Evolutionary conservation across 75 land plant genomes (phyloP).

Genomic region (Ceratopteris richardii): DNA sequence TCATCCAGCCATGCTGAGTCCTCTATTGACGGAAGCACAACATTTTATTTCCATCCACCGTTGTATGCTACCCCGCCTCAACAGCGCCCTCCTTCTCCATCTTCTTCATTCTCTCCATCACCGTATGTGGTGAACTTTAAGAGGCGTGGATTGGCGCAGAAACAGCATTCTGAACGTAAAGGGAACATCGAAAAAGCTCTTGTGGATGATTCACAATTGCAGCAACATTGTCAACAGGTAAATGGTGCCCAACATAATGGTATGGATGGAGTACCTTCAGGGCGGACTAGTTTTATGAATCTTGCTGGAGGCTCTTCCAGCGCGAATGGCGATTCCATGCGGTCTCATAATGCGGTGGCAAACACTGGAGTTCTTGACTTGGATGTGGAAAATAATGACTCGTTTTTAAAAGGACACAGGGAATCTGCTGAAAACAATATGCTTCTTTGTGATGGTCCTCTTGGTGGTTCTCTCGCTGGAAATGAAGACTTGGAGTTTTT

Average conservation of each 20-base stretch:
- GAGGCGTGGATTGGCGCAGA: conserved; percentile 6
- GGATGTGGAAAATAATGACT: no score
- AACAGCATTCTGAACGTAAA: background rate
- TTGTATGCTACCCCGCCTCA: conserved; percentile 6
- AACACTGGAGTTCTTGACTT: no score
- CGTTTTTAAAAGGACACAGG: no score
- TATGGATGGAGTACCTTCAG: no score
- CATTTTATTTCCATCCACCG: conserved; percentile 9
- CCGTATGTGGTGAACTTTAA: conserved; percentile 24
- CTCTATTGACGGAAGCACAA: background rate
- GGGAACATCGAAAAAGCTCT: background rate
- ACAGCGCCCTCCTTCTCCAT: conserved; percentile 9
- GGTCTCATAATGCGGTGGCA: no score
- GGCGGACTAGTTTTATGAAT: no score
- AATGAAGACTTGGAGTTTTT: conserved; percentile 1
- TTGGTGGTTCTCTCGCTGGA: no score
- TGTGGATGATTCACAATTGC: background rate
- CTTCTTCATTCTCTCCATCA: conserved; percentile 17
- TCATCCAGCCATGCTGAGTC: background rate
- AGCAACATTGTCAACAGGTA: background rate
- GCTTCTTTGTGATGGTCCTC: no score
- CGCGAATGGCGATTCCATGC: no score
- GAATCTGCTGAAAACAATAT: no score
- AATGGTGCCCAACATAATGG: no score
- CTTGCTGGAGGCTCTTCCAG: no score